These are phyloP conservation scores for Fusarium floridanum DNA, from an alignment of 2,329 filamentous ascomycete species.

Conservation along the genomic window DNA sequence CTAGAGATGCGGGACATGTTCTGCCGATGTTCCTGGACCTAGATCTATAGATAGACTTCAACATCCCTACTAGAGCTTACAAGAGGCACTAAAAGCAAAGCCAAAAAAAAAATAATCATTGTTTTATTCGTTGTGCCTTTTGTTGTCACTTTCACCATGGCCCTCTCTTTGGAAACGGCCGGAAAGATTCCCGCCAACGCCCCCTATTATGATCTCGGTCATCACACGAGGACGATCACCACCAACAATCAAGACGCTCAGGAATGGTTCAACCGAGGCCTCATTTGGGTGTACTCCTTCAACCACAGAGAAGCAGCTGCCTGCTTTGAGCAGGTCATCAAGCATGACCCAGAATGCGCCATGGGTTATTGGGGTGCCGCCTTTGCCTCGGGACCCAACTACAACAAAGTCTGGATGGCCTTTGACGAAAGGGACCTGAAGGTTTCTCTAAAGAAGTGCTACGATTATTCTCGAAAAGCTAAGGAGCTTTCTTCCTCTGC, in stretches of 20 bases:
- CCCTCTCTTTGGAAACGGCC: background rate
- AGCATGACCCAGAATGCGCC: slow-evolving; percentile 65
- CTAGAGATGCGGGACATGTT: background rate
- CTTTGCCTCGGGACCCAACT: slow-evolving; percentile 79
- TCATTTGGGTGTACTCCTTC: slow-evolving; percentile 81
- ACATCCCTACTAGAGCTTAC: background rate
- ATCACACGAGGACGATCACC: background rate
- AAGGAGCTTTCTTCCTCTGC: background rate
- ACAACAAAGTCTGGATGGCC: slow-evolving; percentile 81
- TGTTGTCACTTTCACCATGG: background rate
- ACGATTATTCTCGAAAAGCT: background rate
- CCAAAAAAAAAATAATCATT: no score
- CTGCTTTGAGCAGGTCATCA: slow-evolving; percentile 72
- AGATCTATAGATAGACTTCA: background rate
- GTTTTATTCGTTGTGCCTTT: no score
- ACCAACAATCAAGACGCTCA: slow-evolving; percentile 50
- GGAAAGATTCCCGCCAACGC: background rate
- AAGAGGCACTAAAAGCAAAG: background rate
- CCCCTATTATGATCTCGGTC: background rate
- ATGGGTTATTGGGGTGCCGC: slow-evolving; percentile 79
- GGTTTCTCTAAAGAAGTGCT: background rate
- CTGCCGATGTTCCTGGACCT: background rate
- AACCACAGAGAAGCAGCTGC: slow-evolving; percentile 77
- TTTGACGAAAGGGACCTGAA: slow-evolving; percentile 70
- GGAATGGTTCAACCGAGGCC: slow-evolving; percentile 77